Evolutionary conservation across 1,284 basidiomycete genomes (phyloP).

Genomic region (Ustilago cynodontis): DNA sequence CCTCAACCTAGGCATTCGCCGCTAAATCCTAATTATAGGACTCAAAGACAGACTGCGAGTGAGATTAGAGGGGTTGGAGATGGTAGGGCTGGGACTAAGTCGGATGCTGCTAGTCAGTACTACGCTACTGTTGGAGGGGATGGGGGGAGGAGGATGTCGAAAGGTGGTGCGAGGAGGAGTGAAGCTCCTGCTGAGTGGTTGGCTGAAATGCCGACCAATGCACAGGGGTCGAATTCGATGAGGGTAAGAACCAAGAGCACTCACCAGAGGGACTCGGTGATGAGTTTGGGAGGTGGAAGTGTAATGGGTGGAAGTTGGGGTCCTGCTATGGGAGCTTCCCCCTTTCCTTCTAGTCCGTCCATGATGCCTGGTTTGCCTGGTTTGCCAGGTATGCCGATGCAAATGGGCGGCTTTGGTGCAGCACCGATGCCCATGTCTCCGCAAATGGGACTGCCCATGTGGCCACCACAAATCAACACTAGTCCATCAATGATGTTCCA

Average conservation of each 20-base stretch:
- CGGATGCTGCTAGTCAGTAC: slow-evolving; percentile 20
- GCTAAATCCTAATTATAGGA: slow-evolving; percentile 25
- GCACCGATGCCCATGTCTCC: slow-evolving; percentile 4
- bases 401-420: slow-evolving; percentile 7
- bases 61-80: slow-evolving; percentile 11
- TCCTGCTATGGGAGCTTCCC: slow-evolving; percentile 3
- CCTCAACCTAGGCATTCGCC: slow-evolving; percentile 32
- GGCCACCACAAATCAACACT: slow-evolving; percentile 11
- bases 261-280: slow-evolving; percentile 24
- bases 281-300: slow-evolving; percentile 10
- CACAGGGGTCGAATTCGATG: slow-evolving; percentile 3
- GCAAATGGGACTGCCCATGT: slow-evolving; percentile 16
- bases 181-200: slow-evolving; percentile 44
- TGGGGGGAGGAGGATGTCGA: slow-evolving; percentile 10
- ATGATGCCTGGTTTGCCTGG: not conserved
- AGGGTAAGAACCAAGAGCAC: not conserved
- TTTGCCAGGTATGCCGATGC: slow-evolving; percentile 1
- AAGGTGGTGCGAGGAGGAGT: slow-evolving; percentile 26
- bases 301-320: not conserved
- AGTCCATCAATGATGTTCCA: slow-evolving; percentile 27
- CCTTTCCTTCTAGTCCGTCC: slow-evolving; percentile 17
- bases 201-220: slow-evolving; percentile 15
- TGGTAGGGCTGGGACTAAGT: slow-evolving; percentile 17
- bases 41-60: slow-evolving; percentile 20
- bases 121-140: slow-evolving; percentile 16